phyloP scores from a whole-genome alignment of 148 eudicot genomes.

The Arbutus unedo region DNA sequence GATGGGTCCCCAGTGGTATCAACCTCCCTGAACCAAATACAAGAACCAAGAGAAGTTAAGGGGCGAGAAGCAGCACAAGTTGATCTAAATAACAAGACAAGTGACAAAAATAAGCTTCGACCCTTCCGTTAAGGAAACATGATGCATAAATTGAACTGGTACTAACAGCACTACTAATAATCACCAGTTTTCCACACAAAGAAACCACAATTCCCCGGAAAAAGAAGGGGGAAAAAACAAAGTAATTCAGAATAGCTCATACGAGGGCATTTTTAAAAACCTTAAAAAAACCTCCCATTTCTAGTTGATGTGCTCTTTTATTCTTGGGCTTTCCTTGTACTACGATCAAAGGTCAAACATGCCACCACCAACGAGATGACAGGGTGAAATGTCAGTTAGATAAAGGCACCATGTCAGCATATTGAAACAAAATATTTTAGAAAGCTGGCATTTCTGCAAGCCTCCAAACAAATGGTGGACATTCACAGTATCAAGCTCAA shows the following conservation, averaged over 20 bases:
- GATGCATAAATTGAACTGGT: background rate
- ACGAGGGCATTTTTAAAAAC: background rate
- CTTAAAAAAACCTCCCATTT: background rate
- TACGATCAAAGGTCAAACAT: background rate
- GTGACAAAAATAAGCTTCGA: background rate
- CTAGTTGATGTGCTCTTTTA: background rate
- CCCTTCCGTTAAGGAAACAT: slow-evolving; percentile 7
- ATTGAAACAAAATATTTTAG: background rate
- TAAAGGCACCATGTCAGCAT: slow-evolving; percentile 1
- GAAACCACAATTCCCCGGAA: background rate
- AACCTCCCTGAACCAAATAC: slow-evolving; percentile 49
- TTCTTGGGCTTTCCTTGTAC: background rate
- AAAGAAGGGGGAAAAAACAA: background rate
- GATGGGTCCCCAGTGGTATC: slow-evolving; percentile 40
- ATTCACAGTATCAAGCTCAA: background rate
- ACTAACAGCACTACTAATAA: background rate
- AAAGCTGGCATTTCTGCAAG: slow-evolving; percentile 1
- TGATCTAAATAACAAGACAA: background rate
- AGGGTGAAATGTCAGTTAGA: background rate
- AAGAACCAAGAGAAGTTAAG: slow-evolving; percentile 13
- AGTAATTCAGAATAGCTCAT: background rate
- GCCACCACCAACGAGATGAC: background rate
- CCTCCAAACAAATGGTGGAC: slow-evolving; percentile 6
- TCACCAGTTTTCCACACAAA: slow-evolving; percentile 1
- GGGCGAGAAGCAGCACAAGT: background rate